Percentiles rank a stretch among this genome's conserved stretches.
These are phyloP conservation scores for Podospora sp. DNA, from an alignment of 495 filamentous ascomycete species.

Conservation along the genomic window DNA sequence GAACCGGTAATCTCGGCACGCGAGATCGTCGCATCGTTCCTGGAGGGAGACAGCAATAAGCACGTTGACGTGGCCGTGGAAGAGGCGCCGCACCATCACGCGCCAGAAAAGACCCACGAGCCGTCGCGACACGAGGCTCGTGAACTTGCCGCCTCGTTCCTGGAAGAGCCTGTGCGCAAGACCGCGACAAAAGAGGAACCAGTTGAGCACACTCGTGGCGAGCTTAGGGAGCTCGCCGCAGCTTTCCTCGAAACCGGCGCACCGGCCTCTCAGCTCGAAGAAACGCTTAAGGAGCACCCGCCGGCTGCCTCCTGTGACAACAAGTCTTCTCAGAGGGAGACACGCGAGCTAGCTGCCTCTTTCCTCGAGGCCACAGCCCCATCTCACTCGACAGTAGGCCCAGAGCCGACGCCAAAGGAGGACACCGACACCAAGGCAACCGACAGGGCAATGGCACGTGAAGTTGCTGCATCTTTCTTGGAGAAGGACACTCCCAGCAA, in stretches of 20 bases:
- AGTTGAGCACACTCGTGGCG: not conserved
- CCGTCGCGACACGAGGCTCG: constrained; percentile 10
- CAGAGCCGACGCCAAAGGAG: not conserved
- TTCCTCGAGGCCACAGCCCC: not conserved
- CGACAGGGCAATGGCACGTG: constrained; percentile 11
- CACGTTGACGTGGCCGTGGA: not conserved
- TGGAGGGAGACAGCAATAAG: constrained; percentile 6
- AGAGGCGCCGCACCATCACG: not conserved
- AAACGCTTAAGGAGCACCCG: not conserved
- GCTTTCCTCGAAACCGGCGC: not conserved
- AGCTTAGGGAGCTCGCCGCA: constrained; percentile 3
- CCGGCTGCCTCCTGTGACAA: not conserved
- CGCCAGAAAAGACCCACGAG: constrained; percentile 18
- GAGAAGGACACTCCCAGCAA: constrained; percentile 4
- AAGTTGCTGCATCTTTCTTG: constrained; percentile 20
- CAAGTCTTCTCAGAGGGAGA: not conserved
- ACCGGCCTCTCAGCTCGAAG: not conserved
- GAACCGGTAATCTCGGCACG: constrained; percentile 21
- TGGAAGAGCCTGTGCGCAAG: constrained; percentile 8
- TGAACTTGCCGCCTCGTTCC: constrained; percentile 20
- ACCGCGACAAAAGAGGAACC: not conserved
- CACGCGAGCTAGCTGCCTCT: not conserved
- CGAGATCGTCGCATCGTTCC: constrained; percentile 21
- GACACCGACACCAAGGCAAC: not conserved
- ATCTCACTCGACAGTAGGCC: not conserved